Base-by-base conservation (phyloP, 345 rosid species). In the Bruguiera gymnorhiza region DNA sequence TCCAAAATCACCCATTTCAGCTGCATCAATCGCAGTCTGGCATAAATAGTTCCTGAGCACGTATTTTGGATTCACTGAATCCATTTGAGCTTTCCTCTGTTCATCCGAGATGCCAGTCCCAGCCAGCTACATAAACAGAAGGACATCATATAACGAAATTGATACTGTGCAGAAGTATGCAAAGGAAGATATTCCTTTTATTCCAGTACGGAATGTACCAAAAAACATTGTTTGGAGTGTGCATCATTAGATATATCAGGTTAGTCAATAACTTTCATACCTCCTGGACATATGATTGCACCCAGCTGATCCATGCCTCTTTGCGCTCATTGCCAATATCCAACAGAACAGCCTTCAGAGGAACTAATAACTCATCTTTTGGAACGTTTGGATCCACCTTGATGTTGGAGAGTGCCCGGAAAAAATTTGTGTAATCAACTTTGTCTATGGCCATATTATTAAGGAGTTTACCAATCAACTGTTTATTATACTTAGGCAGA, bases 301-400 rank as follows among this genome's bases (percentile, higher is more conserved):
- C 89, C 99, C 98, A 95, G 77, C 76, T 80, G 73, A 75, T 85
- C 99, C 99, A 95, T 26, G 97, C 91, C 83, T 86, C 99, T 81
- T 85, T 92, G 36, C 99, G 90, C 80, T 92, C 99, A 84, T 90
- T 82, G 67, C 97, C 99, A 18, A 95, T 95, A 84, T 95, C 99
- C 62, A 95, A 81, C 23, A 95, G 83, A 71, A 82, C 97, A 73
- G 98, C 88, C 78, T 90, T 90, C 80, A 92, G 74, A 29, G 98
- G 96, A 62, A 81, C 80, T 75, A 95, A 67, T 76, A 92, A 79
- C 83, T 86, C 87, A 27, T 81, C 83, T 52, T 86, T 89, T 0
- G 89, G 83, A 70, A 85, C 79, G 76, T 65, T 75, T 50, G 82
- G 88, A 74, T 88, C 82, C 21, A 90, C 93, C 81, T 95, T 90